phyloP scores from a whole-genome alignment of 768 basidiomycete genomes.

The Agrocybe praecox region DNA sequence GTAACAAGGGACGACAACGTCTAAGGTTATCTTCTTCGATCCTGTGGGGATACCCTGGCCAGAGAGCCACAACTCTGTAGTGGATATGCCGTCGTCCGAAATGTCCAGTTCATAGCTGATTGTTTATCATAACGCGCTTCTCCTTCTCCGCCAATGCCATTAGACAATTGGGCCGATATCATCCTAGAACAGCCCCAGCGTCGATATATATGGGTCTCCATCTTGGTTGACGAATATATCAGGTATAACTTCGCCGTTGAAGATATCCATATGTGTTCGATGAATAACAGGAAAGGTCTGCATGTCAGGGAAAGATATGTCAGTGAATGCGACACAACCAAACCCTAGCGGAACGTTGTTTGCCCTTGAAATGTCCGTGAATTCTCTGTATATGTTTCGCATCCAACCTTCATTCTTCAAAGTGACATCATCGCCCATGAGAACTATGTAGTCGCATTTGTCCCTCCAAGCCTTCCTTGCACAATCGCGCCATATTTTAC shows the following conservation, averaged over 20 bases:
- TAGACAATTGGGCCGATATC: constrained; percentile 43
- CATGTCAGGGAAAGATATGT: constrained; percentile 58
- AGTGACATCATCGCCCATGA: constrained; percentile 60
- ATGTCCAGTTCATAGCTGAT: constrained; percentile 49
- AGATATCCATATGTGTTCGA: constrained; percentile 57
- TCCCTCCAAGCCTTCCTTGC: constrained; percentile 51
- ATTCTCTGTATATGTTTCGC: constrained; percentile 39
- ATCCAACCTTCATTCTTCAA: constrained; percentile 57
- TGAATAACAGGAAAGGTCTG: constrained; percentile 64
- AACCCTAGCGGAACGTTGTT: constrained; percentile 43
- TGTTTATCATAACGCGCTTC: constrained; percentile 51
- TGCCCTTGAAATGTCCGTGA: constrained; percentile 31
- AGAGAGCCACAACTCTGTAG: constrained; percentile 39
- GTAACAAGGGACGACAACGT: constrained; percentile 59
- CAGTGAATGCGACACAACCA: constrained; percentile 61
- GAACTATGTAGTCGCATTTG: constrained; percentile 49
- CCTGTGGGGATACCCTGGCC: constrained; percentile 14
- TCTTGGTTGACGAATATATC: constrained; percentile 60
- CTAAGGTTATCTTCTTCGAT: constrained; percentile 47
- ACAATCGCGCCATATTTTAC: constrained; percentile 54
- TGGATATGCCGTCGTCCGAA: constrained; percentile 44
- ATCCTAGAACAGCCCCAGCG: constrained; percentile 53
- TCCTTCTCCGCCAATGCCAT: constrained; percentile 46
- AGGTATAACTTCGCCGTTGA: constrained; percentile 51
- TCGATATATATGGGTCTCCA: constrained; percentile 62